A percentile compares a stretch with the other conserved stretches of the same genome.
Conservation (phyloP, 345 rosid genomes). For the Ailanthus altissimus region DNA sequence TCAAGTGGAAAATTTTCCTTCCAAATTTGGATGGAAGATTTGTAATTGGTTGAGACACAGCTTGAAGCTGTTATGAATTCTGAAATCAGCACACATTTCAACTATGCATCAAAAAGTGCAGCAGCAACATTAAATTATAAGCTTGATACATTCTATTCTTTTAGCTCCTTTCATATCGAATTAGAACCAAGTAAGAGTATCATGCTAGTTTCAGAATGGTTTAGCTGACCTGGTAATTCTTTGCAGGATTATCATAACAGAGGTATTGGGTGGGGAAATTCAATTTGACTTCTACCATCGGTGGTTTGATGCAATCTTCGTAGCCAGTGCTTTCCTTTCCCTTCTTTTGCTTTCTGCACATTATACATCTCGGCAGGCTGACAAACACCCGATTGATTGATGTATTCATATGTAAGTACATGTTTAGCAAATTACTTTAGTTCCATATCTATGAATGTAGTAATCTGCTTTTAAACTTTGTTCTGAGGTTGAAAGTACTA, state of each 20-base stretch:
- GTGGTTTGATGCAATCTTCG: slow-evolving; percentile 96
- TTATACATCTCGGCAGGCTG: slow-evolving; percentile 94
- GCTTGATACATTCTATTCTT: not conserved
- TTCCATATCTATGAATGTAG: slow-evolving; percentile 7
- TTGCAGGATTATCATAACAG: slow-evolving; percentile 91
- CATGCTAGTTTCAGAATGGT: slow-evolving; percentile 2
- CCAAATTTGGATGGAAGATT: not conserved
- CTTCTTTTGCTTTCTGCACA: slow-evolving; percentile 90
- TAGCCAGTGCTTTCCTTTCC: slow-evolving; percentile 95
- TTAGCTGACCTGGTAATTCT: slow-evolving; percentile 23
- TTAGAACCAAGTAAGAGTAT: not conserved
- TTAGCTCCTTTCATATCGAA: not conserved
- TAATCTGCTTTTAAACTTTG: not conserved
- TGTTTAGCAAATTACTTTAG: not conserved
- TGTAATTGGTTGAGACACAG: slow-evolving; percentile 1
- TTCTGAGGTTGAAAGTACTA: not conserved
- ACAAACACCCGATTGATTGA: slow-evolving; percentile 88
- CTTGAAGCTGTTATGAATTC: slow-evolving; percentile 2
- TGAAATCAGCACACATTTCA: not conserved
- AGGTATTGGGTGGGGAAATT: slow-evolving; percentile 94
- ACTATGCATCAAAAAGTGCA: not conserved
- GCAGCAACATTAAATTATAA: not conserved
- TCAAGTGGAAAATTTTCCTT: slow-evolving; percentile 1
- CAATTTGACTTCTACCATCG: slow-evolving; percentile 97
- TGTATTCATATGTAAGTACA: slow-evolving; percentile 33